Percentiles rank a stretch among this genome's conserved stretches.
Evolutionary conservation across 2,329 filamentous ascomycete genomes (phyloP).

Genomic region (Trichophyton simii): DNA sequence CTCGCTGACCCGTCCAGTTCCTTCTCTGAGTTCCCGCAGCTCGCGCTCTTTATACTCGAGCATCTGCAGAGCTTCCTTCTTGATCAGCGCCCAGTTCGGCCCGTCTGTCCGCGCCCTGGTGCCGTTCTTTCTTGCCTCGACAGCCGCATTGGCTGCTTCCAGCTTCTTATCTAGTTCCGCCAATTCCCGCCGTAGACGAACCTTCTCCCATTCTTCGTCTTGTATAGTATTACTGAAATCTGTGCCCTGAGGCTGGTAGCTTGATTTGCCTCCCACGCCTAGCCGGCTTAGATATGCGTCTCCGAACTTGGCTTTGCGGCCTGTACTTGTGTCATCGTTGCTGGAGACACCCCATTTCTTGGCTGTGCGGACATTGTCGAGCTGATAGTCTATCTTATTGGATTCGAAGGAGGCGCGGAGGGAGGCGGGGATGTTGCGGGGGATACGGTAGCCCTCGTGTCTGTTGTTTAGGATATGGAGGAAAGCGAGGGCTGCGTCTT

Average conservation of each 20-base stretch:
- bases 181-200: constrained; percentile 83
- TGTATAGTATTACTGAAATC: constrained; percentile 78
- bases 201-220: constrained; percentile 93
- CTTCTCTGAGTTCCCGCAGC: constrained; percentile 60
- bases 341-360: constrained; percentile 61
- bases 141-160: constrained; percentile 62
- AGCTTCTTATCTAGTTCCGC: constrained; percentile 81
- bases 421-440: constrained; percentile 80
- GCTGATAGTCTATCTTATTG: constrained; percentile 90
- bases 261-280: constrained; percentile 61
- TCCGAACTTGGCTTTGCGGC: constrained; percentile 92
- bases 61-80: constrained; percentile 84
- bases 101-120: constrained; percentile 45
- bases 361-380: constrained; percentile 60
- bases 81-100: constrained; percentile 78
- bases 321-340: constrained; percentile 60
- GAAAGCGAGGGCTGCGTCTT: constrained; percentile 88
- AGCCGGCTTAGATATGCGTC: constrained; percentile 90
- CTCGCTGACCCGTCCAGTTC: constrained; percentile 41
- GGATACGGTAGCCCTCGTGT: constrained; percentile 89
- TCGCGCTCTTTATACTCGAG: constrained; percentile 82
- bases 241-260: constrained; percentile 71
- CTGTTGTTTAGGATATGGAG: constrained; percentile 93
- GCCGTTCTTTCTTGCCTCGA: constrained; percentile 45
- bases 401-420: constrained; percentile 84